Conservation (phyloP, 2,329 filamentous ascomycete species). For the Talaromyces sp. region DNA sequence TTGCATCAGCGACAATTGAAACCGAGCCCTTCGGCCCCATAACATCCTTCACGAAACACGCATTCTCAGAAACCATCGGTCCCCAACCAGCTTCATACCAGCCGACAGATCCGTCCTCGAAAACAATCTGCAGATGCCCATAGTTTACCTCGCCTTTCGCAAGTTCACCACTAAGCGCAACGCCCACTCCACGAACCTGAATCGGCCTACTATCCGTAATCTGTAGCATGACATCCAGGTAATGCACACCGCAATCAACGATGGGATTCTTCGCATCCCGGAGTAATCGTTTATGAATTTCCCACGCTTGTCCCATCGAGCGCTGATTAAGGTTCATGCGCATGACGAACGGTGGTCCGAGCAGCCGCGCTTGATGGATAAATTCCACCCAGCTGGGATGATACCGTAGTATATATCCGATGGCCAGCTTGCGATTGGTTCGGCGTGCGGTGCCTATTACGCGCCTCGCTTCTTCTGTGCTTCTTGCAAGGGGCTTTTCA, state of each 20-base stretch:
- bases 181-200: constrained; percentile 22
- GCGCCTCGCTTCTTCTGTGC: constrained; percentile 13
- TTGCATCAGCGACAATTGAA: constrained; percentile 20
- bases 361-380: constrained; percentile 19
- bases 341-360: constrained; percentile 24
- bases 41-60: constrained; percentile 23
- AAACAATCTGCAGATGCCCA: constrained; percentile 21
- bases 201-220: constrained; percentile 20
- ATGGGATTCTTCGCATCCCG: constrained; percentile 18
- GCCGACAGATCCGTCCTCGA: constrained; percentile 21
- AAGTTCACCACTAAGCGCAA: constrained; percentile 17
- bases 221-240: constrained; percentile 24
- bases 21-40: constrained; percentile 21
- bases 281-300: constrained; percentile 18
- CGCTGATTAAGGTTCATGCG: constrained; percentile 24
- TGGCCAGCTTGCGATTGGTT: constrained; percentile 17
- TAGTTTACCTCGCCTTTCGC: constrained; percentile 22
- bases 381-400: constrained; percentile 25
- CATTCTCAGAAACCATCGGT: constrained; percentile 22
- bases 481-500: constrained; percentile 18
- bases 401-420: constrained; percentile 19
- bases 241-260: constrained; percentile 22
- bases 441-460: constrained; percentile 11
- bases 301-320: constrained; percentile 18
- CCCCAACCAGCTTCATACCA: constrained; percentile 25